Conservation (phyloP, 331 rosid genomes). For the Phaseolus coccineus region DNA sequence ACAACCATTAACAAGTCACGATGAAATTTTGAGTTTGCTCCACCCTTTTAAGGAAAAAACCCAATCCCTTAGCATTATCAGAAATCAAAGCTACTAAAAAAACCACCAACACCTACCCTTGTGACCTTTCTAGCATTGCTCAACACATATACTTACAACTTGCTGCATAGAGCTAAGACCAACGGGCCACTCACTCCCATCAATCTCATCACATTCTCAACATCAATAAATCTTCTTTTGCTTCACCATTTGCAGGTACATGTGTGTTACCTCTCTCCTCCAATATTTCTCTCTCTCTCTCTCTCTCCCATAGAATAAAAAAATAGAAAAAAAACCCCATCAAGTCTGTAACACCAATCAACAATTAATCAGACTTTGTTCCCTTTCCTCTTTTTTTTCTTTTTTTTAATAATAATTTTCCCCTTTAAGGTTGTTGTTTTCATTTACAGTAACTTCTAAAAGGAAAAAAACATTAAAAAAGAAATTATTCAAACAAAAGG, state of each 20-base stretch:
- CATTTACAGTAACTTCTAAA: slow-evolving; percentile 47
- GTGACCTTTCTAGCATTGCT: slow-evolving; percentile 56
- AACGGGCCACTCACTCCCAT: slow-evolving; percentile 67
- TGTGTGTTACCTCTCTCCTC: slow-evolving; percentile 18
- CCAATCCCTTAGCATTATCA: slow-evolving; percentile 45
- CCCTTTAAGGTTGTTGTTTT: slow-evolving; percentile 47
- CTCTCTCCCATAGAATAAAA: background rate
- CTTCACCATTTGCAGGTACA: slow-evolving; percentile 62
- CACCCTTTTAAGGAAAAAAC: slow-evolving; percentile 61
- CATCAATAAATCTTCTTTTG: slow-evolving; percentile 49
- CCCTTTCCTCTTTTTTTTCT: background rate
- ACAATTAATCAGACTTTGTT: slow-evolving; percentile 43
- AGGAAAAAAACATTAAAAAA: slow-evolving; percentile 25
- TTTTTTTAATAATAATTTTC: background rate
- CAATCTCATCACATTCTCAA: slow-evolving; percentile 71
- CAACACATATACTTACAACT: slow-evolving; percentile 44
- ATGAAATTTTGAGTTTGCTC: slow-evolving; percentile 48
- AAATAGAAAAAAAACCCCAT: background rate
- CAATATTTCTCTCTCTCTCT: background rate
- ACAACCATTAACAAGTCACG: slow-evolving; percentile 37
- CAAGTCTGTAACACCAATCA: slow-evolving; percentile 46
- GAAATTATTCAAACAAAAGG: slow-evolving; percentile 14
- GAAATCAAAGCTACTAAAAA: slow-evolving; percentile 56
- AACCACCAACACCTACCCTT: slow-evolving; percentile 22
- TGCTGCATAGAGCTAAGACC: slow-evolving; percentile 37